A percentile compares a stretch with the other conserved stretches of the same genome.
Evolutionary conservation across 768 basidiomycete species (phyloP).

Genomic region (Rhizopogon sp.): DNA sequence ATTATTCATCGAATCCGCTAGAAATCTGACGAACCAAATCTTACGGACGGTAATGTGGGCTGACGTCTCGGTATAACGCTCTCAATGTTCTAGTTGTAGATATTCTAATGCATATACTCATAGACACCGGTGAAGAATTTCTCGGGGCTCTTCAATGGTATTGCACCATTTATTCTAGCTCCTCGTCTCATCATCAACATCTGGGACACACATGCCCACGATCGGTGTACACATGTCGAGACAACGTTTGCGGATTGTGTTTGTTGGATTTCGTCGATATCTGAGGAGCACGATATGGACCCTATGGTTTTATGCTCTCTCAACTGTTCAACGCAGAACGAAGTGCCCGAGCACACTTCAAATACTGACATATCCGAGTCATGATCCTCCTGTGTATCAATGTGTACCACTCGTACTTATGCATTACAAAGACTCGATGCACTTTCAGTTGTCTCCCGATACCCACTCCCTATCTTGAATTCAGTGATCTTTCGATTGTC

Average conservation of each 20-base stretch:
- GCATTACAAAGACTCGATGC: too few species aligned
- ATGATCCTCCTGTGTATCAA: too few species aligned
- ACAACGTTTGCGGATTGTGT: background rate
- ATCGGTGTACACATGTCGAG: background rate
- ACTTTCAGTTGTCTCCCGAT: too few species aligned
- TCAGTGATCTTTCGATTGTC: too few species aligned
- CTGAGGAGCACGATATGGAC: background rate
- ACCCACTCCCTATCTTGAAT: too few species aligned
- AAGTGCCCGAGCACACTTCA: background rate
- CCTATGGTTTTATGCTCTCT: background rate
- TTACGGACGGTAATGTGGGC: background rate
- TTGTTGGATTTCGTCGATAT: background rate
- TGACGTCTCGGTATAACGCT: background rate
- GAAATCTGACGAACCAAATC: background rate
- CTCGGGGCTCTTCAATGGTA: background rate
- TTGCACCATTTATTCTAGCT: background rate
- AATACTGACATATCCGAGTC: too few species aligned
- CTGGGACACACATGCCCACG: background rate
- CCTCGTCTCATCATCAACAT: background rate
- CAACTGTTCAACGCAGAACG: background rate
- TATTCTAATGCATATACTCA: background rate
- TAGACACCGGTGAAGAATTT: background rate
- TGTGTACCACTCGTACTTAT: too few species aligned
- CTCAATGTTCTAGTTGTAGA: background rate
- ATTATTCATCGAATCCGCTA: background rate